A percentile compares a stretch with the other conserved stretches of the same genome.
phyloP scores from a whole-genome alignment of 2,329 filamentous ascomycete genomes.

The Aspergillus carbonarius region DNA sequence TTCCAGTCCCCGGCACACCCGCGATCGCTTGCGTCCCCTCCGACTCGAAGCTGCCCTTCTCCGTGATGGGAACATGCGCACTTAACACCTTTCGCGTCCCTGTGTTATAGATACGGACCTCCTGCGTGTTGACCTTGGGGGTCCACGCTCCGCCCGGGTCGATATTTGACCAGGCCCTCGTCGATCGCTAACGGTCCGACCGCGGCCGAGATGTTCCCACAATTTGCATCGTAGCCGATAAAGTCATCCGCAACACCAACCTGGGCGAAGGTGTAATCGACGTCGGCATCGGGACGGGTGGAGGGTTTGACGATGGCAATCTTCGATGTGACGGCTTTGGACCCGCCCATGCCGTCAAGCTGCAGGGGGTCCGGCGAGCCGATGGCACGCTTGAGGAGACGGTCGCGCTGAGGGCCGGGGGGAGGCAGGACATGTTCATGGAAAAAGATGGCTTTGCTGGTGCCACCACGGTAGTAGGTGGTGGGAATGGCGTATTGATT shows the following conservation, averaged over 20 bases:
- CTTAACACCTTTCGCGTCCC: not conserved
- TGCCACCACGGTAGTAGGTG: not conserved
- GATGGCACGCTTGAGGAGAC: not conserved
- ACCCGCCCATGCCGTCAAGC: not conserved
- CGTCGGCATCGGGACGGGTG: not conserved
- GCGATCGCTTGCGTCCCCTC: not conserved
- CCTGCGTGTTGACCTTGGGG: not conserved
- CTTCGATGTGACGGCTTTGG: not conserved
- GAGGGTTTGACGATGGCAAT: not conserved
- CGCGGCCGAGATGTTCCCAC: not conserved
- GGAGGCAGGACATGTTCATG: not conserved
- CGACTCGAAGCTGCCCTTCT: not conserved
- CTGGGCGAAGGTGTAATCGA: not conserved
- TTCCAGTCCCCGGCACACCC: not conserved
- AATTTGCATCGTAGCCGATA: not conserved
- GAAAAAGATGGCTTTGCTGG: not conserved
- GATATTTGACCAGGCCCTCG: not conserved
- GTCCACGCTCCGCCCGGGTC: not conserved
- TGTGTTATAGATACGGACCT: not conserved
- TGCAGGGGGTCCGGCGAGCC: not conserved
- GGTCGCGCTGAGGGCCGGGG: not conserved
- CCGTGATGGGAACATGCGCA: not conserved
- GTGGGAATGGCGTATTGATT: not conserved
- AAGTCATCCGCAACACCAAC: not conserved
- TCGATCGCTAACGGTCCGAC: not conserved